Conservation (phyloP, 1,284 basidiomycete genomes). For the Tremellales sp. region DNA sequence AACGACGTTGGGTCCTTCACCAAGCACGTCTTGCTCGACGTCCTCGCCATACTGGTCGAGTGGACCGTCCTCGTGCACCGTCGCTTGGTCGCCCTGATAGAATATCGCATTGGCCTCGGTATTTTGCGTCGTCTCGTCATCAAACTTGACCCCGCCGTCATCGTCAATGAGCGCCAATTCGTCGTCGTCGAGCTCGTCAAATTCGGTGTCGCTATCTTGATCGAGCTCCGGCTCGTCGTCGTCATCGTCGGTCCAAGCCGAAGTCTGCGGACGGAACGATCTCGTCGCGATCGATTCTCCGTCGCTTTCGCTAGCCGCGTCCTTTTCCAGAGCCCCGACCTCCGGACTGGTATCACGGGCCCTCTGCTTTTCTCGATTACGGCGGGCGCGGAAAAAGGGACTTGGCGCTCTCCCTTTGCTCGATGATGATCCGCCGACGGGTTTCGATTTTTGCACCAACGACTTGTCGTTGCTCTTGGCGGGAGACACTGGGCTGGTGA, state of each 20-base stretch:
- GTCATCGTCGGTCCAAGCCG: slow-evolving; percentile 40
- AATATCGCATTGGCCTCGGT: slow-evolving; percentile 68
- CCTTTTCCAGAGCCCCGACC: slow-evolving; percentile 62
- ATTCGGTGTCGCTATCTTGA: slow-evolving; percentile 43
- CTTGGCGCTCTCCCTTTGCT: slow-evolving; percentile 28
- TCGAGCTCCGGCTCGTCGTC: slow-evolving; percentile 46
- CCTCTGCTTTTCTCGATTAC: slow-evolving; percentile 36
- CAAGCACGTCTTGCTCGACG: slow-evolving; percentile 46
- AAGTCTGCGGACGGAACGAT: slow-evolving; percentile 47
- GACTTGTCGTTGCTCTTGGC: slow-evolving; percentile 13
- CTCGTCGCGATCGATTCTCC: slow-evolving; percentile 51
- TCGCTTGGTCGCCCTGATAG: slow-evolving; percentile 38
- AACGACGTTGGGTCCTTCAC: slow-evolving; percentile 74
- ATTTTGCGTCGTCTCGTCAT: slow-evolving; percentile 69
- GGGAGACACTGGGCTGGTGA: slow-evolving; percentile 4
- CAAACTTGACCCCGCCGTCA: slow-evolving; percentile 59
- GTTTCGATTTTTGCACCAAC: slow-evolving; percentile 28
- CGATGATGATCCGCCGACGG: slow-evolving; percentile 19
- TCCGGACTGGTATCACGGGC: slow-evolving; percentile 64
- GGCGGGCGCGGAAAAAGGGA: slow-evolving; percentile 46
- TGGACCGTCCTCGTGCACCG: slow-evolving; percentile 36
- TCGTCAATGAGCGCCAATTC: slow-evolving; percentile 37
- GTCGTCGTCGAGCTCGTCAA: slow-evolving; percentile 47
- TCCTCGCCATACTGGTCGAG: slow-evolving; percentile 57
- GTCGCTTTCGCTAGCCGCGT: slow-evolving; percentile 63